These are phyloP conservation scores for Pythium myriotylum DNA, from an alignment of 352 stramenopile species.

Conservation along the genomic window DNA sequence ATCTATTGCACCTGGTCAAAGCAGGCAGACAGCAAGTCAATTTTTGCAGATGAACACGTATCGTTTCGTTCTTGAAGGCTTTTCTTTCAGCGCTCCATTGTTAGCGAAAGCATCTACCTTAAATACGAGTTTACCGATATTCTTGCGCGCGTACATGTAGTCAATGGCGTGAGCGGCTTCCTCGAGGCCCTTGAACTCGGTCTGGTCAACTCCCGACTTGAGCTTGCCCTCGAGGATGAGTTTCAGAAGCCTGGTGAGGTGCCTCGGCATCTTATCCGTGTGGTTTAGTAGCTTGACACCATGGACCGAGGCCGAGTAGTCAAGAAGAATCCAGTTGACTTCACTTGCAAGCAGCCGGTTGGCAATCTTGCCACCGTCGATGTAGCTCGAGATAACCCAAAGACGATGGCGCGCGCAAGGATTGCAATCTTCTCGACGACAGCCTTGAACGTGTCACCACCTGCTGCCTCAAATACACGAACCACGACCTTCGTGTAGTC, in stretches of 20 bases:
- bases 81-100: too few relatives aligned
- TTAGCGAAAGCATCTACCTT: too few relatives aligned
- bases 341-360: conserved; percentile 22
- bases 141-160: conserved; percentile 78
- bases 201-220: too few relatives aligned
- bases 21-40: too few relatives aligned
- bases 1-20: too few relatives aligned
- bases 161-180: conserved; percentile 62
- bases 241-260: conserved; percentile 49
- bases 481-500: conserved; percentile 71
- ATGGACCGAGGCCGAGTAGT: conserved; percentile 36
- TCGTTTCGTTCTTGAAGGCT: too few relatives aligned
- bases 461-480: conserved; percentile 68
- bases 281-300: conserved; percentile 46
- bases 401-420: conserved; percentile 62
- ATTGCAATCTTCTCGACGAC: conserved; percentile 62
- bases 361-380: conserved; percentile 33
- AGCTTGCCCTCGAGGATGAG: too few relatives aligned
- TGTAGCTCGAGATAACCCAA: conserved; percentile 61
- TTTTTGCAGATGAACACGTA: too few relatives aligned
- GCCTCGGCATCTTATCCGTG: conserved; percentile 36
- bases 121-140: conserved; percentile 84
- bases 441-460: conserved; percentile 53
- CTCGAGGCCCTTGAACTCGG: conserved; percentile 60
- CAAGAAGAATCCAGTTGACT: conserved; percentile 26